Percentiles rank a stretch among this genome's conserved stretches.
Conservation (phyloP, 257 asterid genomes). For the Ligustrum vulgare region DNA sequence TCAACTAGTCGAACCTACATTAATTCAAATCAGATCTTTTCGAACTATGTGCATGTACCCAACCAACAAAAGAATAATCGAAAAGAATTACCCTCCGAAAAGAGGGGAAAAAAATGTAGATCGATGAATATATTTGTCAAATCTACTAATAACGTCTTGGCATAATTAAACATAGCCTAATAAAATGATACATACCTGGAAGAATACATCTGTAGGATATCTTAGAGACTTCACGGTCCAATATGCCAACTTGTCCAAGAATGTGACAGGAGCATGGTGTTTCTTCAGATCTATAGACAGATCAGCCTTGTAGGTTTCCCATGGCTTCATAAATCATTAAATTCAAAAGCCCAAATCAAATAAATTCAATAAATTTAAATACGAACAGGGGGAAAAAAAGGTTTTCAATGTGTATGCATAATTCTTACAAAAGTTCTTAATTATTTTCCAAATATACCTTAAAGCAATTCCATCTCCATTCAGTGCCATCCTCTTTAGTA, state of each 20-base stretch:
- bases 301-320: constrained; percentile 62
- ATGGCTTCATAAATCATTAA: constrained; percentile 34
- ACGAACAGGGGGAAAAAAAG: neutral
- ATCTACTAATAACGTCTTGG: no score
- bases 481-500: constrained; percentile 62
- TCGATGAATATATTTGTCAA: no score
- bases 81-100: no score
- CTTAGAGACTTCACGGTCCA: constrained; percentile 70
- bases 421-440: neutral
- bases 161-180: no score
- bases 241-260: constrained; percentile 72
- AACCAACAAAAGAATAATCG: no score
- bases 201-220: constrained; percentile 70
- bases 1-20: no score
- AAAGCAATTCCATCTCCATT: constrained; percentile 78
- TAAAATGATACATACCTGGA: constrained; percentile 48
- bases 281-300: constrained; percentile 60
- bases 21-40: no score
- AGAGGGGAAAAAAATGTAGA: no score
- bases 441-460: constrained; percentile 37
- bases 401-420: neutral
- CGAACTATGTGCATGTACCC: no score
- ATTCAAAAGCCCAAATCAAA: neutral
- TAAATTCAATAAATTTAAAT: neutral
- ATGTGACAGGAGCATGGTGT: constrained; percentile 65